Percentiles rank a stretch among this genome's conserved stretches.
phyloP scores from a whole-genome alignment of 1,284 basidiomycete species.

The Naganishia sp. region DNA sequence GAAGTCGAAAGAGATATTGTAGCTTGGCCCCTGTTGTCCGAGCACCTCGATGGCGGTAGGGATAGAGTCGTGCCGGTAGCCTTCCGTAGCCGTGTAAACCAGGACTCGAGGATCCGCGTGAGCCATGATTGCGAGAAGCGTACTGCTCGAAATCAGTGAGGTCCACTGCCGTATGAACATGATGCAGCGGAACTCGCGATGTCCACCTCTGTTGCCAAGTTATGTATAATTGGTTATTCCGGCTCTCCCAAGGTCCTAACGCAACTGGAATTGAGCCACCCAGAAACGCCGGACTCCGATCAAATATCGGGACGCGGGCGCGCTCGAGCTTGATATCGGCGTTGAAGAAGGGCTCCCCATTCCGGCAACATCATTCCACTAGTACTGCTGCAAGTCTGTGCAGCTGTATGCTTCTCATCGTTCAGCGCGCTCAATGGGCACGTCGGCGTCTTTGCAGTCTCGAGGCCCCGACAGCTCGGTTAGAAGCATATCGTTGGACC shows the following conservation, averaged over 20 bases:
- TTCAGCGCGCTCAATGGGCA: no score
- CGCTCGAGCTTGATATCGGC: no score
- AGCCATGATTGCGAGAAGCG: constrained; percentile 15
- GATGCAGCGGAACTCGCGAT: not conserved
- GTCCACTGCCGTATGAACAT: not conserved
- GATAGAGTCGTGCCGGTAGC: constrained; percentile 71
- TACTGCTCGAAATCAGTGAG: constrained; percentile 1
- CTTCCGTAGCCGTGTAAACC: constrained; percentile 40
- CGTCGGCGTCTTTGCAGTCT: no score
- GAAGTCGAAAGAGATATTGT: constrained; percentile 63
- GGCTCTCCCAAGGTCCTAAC: not conserved
- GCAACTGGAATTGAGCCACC: constrained; percentile 1
- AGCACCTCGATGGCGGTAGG: constrained; percentile 67
- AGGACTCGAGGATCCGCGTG: constrained; percentile 18
- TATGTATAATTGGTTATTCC: constrained; percentile 1
- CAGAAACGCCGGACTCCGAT: constrained; percentile 24
- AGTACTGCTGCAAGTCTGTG: no score
- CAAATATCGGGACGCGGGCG: not conserved
- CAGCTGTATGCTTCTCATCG: no score
- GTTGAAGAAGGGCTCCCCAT: no score
- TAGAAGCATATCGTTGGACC: no score
- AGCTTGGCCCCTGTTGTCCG: constrained; percentile 38
- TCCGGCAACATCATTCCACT: no score
- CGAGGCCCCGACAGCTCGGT: no score
- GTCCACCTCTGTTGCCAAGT: not conserved